Percentiles rank a stretch among this genome's conserved stretches.
Evolutionary conservation across 2,329 filamentous ascomycete genomes (phyloP).

Genomic region (Mycosphaerelloides madeirae): DNA sequence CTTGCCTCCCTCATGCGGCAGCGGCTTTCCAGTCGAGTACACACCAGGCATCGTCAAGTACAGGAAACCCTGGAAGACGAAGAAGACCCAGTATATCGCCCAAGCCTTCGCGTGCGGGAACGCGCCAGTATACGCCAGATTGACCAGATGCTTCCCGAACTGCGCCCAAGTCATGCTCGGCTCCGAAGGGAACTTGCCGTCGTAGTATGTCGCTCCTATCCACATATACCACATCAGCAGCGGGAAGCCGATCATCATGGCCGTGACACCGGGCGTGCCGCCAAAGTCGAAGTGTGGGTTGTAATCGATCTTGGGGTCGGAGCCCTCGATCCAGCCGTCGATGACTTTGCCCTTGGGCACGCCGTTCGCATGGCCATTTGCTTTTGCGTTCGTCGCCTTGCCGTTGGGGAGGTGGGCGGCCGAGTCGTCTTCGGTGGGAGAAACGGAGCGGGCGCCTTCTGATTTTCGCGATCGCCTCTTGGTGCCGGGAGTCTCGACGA

Average conservation of each 20-base stretch:
- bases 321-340: conserved; percentile 34
- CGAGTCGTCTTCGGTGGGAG: conserved; percentile 24
- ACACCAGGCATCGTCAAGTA: conserved; percentile 87
- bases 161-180: conserved; percentile 52
- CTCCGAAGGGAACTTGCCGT: conserved; percentile 68
- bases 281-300: conserved; percentile 72
- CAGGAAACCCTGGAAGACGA: conserved; percentile 74
- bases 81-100: conserved; percentile 91
- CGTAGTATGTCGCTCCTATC: conserved; percentile 90
- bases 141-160: conserved; percentile 66
- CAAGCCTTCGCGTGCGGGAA: conserved; percentile 80
- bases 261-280: conserved; percentile 70
- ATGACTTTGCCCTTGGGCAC: conserved; percentile 35
- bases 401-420: conserved; percentile 7
- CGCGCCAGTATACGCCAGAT: conserved; percentile 75
- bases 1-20: conserved; percentile 75
- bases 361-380: conserved; percentile 36
- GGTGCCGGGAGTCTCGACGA: conserved; percentile 47
- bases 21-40: conserved; percentile 79
- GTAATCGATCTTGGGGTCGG: conserved; percentile 39
- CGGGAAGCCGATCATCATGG: conserved; percentile 93
- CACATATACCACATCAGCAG: conserved; percentile 98
- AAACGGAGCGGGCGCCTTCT: conserved; percentile 34
- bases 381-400: conserved; percentile 9
- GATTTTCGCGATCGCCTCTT: conserved; percentile 42